Conservation (phyloP, 768 basidiomycete genomes). For the Fibroporia radiculosa region DNA sequence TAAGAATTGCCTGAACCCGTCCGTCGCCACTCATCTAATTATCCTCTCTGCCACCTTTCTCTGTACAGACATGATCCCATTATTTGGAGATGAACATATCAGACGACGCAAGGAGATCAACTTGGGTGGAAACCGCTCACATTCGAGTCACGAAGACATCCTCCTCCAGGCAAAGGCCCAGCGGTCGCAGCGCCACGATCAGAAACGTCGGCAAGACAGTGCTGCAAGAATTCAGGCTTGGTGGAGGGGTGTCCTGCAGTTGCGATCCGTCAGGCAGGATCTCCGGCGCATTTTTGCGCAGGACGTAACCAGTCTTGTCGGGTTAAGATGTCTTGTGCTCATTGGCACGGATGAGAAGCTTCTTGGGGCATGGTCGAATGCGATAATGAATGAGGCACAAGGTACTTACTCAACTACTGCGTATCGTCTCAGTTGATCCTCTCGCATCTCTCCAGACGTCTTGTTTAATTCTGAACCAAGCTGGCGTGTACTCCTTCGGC, state of each 20-base stretch:
- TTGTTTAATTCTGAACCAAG: slow-evolving; percentile 24
- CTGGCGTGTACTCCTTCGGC: slow-evolving; percentile 58
- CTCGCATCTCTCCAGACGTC: slow-evolving; percentile 11
- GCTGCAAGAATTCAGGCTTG: slow-evolving; percentile 60
- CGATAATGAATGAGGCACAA: slow-evolving; percentile 23
- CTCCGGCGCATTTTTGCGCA: slow-evolving; percentile 43
- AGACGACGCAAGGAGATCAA: slow-evolving; percentile 59
- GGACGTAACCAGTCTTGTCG: slow-evolving; percentile 46
- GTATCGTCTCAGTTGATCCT: background rate
- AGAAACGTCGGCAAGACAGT: slow-evolving; percentile 47
- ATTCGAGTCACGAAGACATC: slow-evolving; percentile 46
- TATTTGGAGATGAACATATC: slow-evolving; percentile 37
- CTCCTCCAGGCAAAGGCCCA: slow-evolving; percentile 55
- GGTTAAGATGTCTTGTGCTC: slow-evolving; percentile 58
- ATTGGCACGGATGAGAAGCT: slow-evolving; percentile 43
- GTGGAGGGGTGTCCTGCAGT: slow-evolving; percentile 52
- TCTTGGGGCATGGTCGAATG: slow-evolving; percentile 39
- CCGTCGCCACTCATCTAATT: no score
- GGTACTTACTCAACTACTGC: slow-evolving; percentile 15
- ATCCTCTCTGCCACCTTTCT: background rate
- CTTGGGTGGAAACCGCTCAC: slow-evolving; percentile 56
- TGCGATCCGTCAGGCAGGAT: slow-evolving; percentile 31
- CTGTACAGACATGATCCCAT: slow-evolving; percentile 4
- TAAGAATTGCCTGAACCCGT: no score
- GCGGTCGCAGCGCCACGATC: slow-evolving; percentile 48